Evolutionary conservation across 2,329 filamentous ascomycete genomes (phyloP).

Genomic region (Trichophyton benhamiae): DNA sequence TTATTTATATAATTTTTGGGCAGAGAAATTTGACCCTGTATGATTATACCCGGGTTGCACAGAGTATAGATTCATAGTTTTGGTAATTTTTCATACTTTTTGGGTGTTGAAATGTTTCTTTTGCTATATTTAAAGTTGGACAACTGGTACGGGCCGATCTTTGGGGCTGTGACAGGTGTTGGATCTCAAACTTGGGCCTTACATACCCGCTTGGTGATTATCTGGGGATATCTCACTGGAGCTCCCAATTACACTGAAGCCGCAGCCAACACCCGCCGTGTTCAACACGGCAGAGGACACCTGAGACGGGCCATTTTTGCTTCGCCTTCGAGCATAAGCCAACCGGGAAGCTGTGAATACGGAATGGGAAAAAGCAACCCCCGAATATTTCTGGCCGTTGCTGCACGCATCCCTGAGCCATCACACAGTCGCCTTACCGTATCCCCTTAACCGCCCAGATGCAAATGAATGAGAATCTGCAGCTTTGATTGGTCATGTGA

Average conservation of each 20-base stretch:
- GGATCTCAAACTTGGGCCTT: neutral
- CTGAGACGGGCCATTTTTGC: neutral
- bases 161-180: neutral
- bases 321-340: neutral
- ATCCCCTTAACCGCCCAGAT: neutral
- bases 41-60: neutral
- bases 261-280: neutral
- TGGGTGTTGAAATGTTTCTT: neutral
- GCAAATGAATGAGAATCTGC: neutral
- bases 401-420: neutral
- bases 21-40: neutral
- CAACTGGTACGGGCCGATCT: neutral
- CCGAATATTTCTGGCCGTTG: neutral
- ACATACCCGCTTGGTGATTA: neutral
- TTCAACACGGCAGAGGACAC: neutral
- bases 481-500: constrained; percentile 2
- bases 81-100: neutral
- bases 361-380: neutral
- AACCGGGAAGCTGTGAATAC: constrained; percentile 1
- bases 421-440: neutral
- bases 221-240: neutral
- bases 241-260: neutral
- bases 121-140: neutral
- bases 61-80: neutral
- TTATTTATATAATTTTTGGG: neutral